Evolutionary conservation across 2,329 filamentous ascomycete species (phyloP), one percentile per base, ranked within the genome.

Genomic region (Aspergillus sergii): DNA sequence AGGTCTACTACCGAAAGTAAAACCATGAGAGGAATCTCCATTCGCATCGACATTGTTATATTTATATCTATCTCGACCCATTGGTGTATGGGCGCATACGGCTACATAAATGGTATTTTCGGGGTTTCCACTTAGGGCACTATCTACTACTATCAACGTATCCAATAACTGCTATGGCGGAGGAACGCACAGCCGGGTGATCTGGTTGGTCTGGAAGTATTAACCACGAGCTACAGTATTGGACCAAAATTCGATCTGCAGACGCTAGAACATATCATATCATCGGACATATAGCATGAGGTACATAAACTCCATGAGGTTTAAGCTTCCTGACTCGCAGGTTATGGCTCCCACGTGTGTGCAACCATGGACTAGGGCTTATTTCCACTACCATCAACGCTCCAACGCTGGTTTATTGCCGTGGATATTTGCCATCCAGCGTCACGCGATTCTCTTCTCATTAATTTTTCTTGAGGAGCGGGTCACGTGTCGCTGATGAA

Each of bases 1-100:
- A 82, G 80, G 79, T 83, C 57, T 82, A 82, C 68, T 83, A 83
- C 68, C 79, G 81, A 58, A 83, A 83, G 70, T 83, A 74, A 78
- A 64, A 23, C 56, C 39, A 11, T 36, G 3, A 36, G 26, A 50
- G 26, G 9, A 11, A n/a, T 5, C 10, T n/a, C 12, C 21, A 32
- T 19, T 32, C 28, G 11, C 28, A 14, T 51, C 19, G 28, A 32
- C 48, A 21, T 32, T 12, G n/a, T 32, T 39, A 53, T 53, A 32
- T 32, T 19, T 55, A 14, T 16, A 19, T 41, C 16, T 19, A 19
- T 16, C 30, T 9, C 30, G 51, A 28, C 30, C n/a, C 6, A 23
- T 4, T 54, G 28, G 51, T 16, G 28, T 36, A 21, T 54, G 21
- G 32, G 51, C 30, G 30, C 30, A 34, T 26, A 36, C 23, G 51